Base-by-base conservation (phyloP, 345 rosid species). In the Schrenkiella parvula region DNA sequence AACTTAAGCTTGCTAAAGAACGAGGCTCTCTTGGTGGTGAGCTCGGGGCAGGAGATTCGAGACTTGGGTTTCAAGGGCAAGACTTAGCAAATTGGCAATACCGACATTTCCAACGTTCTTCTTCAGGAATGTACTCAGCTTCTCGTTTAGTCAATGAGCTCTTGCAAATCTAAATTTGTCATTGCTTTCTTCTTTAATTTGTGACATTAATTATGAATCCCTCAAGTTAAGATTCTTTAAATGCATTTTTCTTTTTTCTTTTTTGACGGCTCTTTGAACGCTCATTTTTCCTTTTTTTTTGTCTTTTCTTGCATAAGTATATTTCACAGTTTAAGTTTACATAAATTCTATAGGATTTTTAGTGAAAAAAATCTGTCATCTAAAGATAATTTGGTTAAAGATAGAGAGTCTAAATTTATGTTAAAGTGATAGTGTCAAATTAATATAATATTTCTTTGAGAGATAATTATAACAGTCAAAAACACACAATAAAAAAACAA, bases 81-180 rank as follows among this genome's bases (percentile, higher is more conserved):
- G 59, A 62, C 1, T 78, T 62, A 65, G 86, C 81, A 75, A 80
- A 88, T 32, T 82, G 84, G 62, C 96, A 92, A 73, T 19, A 73
- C 47, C 78, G 59, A 59, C 96, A 89, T 79, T 92, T 92, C 98
- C 98, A 92, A 6, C 86, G 87, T 82, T 89, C 96, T 75, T 88
- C 89, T 74, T 80, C n/a, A n/a, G n/a, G n/a, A n/a, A n/a, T n/a
- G n/a, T n/a, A n/a, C n/a, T n/a, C n/a, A n/a, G n/a, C n/a, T n/a
- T n/a, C n/a, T n/a, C n/a, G n/a, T n/a, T 42, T 68, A 56, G 75
- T 55, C 68, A 70, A 64, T 56, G 41, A 35, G 5, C 71, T 76
- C 46, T 70, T 64, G 44, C 61, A 63, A 71, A 63, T 76, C 66
- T 15, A 63, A 66, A 55, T 28, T 47, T 55, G 51, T 18, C 56